These are phyloP conservation scores for Diplodia seriata DNA, from an alignment of 2,329 filamentous ascomycete species.

Conservation along the genomic window DNA sequence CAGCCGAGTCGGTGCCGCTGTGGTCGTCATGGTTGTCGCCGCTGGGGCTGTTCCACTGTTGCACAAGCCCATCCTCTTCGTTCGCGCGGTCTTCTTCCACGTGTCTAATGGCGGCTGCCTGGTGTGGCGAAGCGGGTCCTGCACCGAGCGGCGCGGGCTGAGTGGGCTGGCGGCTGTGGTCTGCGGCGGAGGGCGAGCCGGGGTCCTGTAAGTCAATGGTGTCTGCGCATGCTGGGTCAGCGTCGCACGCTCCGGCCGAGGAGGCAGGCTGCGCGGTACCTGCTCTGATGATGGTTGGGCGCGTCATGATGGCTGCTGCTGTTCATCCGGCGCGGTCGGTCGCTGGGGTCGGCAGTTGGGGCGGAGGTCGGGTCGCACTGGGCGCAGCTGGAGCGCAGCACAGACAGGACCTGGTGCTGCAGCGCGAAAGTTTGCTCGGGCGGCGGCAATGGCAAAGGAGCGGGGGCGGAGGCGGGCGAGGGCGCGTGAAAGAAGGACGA, in stretches of 20 bases:
- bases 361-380: conserved; percentile 23
- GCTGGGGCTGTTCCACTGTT: conserved; percentile 38
- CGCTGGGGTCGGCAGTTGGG: background rate
- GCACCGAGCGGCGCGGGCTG: conserved; percentile 59
- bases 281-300: conserved; percentile 63
- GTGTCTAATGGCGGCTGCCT: conserved; percentile 82
- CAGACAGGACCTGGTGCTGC: conserved; percentile 12
- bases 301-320: conserved; percentile 53
- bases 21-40: conserved; percentile 45
- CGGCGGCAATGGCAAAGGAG: conserved; percentile 1
- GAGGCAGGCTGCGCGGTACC: conserved; percentile 48
- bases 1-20: conserved; percentile 62
- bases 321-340: conserved; percentile 23
- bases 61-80: conserved; percentile 72
- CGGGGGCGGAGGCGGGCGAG: conserved; percentile 8
- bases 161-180: conserved; percentile 69
- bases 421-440: background rate
- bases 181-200: conserved; percentile 80
- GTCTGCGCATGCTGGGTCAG: conserved; percentile 64
- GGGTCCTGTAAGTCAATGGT: conserved; percentile 93
- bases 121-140: conserved; percentile 74
- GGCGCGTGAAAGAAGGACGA: conserved; percentile 20
- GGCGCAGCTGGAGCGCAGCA: conserved; percentile 20
- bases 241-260: conserved; percentile 24
- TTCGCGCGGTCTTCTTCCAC: conserved; percentile 75